Evolutionary conservation across 1,284 basidiomycete species (phyloP), one percentile per base, ranked within the genome.

Genomic region (Cutaneotrichosporon sp.): DNA sequence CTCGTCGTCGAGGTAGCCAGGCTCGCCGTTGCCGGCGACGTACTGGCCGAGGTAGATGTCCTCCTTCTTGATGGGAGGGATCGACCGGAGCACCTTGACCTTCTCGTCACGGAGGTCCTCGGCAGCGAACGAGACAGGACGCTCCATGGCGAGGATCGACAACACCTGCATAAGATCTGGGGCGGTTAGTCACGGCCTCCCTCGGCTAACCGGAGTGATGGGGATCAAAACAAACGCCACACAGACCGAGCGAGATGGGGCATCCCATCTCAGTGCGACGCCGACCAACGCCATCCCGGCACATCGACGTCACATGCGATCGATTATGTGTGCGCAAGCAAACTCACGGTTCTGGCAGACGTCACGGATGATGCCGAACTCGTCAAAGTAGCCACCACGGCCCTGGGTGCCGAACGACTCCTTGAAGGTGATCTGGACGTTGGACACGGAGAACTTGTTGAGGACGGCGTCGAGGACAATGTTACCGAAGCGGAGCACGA

Each of bases 71-170:
- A 97, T 88, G 14, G 93, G 86, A 58, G 91, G 88, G 73, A 97
- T 97, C 59, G 86, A 85, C 52, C 93, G 89, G 52, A 97, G 84
- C 18, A 97, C 92, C 83, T 97, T 97, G 80, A 97, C 94, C 88
- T 97, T 97, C 81, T 97, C 95, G 76, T 97, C 92, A 67, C 95
- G 91, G 72, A 97, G 92, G 76, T 97, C 94, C 81, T 97, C 93
- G 36, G 94, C 87, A 10, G 91, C 86, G 80, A 97, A 97, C 2
- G 94, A 97, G n/a, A 97, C 92, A 4, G 94, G 95, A 45, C 94
- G 87, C 78, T 97, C 94, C 94, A 97, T 97, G 24, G 94, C 89
- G 68, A 97, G 80, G 69, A 97, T 87, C 67, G 89, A 93, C 65
- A 97, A 83, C 33, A 95, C 92, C 82, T 97, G 94, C 71, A 95